A percentile compares a stretch with the other conserved stretches of the same genome.
phyloP scores from a whole-genome alignment of 176 grass and related monocot genomes.

The Bothriochloa decipiens region DNA sequence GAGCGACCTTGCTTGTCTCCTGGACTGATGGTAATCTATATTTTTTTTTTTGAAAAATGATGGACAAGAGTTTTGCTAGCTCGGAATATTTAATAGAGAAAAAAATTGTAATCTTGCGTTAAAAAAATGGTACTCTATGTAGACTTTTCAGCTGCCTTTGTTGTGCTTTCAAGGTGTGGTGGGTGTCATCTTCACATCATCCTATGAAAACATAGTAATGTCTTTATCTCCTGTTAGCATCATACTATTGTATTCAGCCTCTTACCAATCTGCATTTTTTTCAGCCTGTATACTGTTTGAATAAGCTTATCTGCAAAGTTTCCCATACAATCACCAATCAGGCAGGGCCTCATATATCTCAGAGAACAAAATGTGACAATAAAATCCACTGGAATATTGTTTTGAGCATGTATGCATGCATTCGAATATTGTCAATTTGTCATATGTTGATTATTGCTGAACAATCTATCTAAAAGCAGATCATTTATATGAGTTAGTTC shows the following conservation, averaged over 20 bases:
- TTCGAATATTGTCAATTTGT: background rate
- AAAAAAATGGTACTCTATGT: background rate
- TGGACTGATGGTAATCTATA: background rate
- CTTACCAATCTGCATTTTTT: background rate
- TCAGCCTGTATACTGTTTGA: background rate
- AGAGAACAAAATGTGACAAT: conserved; percentile 18
- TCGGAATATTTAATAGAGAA: background rate
- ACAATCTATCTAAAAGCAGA: conserved; percentile 25
- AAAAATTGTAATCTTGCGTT: background rate
- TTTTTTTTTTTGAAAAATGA: background rate
- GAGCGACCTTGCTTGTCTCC: conserved; percentile 2
- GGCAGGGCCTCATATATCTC: conserved; percentile 9
- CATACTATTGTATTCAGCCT: background rate
- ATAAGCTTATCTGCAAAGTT: background rate
- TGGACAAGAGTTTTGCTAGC: background rate
- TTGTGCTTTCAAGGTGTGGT: conserved; percentile 29
- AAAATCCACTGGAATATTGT: conserved; percentile 5
- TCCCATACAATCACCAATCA: conserved; percentile 6
- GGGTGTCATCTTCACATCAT: conserved; percentile 15
- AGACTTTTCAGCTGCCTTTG: conserved; percentile 43
- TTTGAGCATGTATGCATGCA: background rate
- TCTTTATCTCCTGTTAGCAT: conserved; percentile 15
- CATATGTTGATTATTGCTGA: conserved; percentile 29
- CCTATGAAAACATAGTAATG: background rate
- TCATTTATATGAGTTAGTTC: background rate